Evolutionary conservation across 192 early-diverging fungal species (phyloP).

Genomic region (Mortierella antarctica): DNA sequence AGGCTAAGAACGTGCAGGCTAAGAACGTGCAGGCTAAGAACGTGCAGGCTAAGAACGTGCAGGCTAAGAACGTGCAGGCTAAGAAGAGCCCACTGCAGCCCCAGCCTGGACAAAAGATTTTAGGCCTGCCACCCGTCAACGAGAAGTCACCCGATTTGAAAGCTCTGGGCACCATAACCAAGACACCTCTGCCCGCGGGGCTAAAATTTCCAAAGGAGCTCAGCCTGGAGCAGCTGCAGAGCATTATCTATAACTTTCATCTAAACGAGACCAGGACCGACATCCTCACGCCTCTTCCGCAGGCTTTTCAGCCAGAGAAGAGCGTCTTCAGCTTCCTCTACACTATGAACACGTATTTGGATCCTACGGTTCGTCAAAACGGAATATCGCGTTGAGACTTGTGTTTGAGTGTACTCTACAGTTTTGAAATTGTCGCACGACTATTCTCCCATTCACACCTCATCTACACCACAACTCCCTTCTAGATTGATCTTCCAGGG

Average conservation of each 20-base stretch:
- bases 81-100: neutral
- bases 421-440: too few relatives aligned
- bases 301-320: constrained; percentile 34
- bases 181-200: constrained; percentile 15
- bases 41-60: neutral
- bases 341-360: constrained; percentile 23
- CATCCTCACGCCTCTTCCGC: constrained; percentile 9
- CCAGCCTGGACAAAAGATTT: neutral
- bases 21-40: too few relatives aligned
- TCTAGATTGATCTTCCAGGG: constrained; percentile 16
- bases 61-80: neutral
- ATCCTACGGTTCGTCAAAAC: constrained; percentile 17
- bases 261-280: constrained; percentile 37
- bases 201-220: constrained; percentile 30
- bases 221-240: constrained; percentile 26
- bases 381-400: too few relatives aligned
- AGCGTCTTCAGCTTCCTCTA: constrained; percentile 42
- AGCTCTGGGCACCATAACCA: neutral
- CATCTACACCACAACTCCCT: neutral
- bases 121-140: constrained; percentile 7
- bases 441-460: neutral
- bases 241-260: constrained; percentile 26
- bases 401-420: too few relatives aligned
- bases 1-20: too few relatives aligned
- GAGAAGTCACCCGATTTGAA: neutral